Conservation (phyloP, 139 green algal genomes). For the Micractinium sp. region DNA sequence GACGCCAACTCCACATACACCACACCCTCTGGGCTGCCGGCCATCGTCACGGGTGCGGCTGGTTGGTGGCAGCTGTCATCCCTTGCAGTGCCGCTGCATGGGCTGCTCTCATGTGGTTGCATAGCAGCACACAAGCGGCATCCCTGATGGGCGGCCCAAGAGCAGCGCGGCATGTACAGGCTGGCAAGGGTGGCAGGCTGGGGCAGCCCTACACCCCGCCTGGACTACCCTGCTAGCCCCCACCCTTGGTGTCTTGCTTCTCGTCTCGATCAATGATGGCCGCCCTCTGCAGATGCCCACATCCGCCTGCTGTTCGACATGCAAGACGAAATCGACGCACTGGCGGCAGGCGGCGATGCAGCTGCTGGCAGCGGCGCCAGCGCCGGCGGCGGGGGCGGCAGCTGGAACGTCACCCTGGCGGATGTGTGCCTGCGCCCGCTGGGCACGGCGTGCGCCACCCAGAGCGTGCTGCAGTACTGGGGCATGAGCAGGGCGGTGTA, state of each 20-base stretch:
- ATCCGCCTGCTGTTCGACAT: slow-evolving; percentile 85
- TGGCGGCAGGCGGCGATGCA: not conserved
- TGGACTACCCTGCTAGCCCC: too few relatives aligned
- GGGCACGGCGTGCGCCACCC: slow-evolving; percentile 76
- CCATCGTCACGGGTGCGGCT: slow-evolving; percentile 65
- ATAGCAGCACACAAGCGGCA: too few relatives aligned
- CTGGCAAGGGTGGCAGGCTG: too few relatives aligned
- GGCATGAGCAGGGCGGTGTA: slow-evolving; percentile 68
- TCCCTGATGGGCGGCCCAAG: too few relatives aligned
- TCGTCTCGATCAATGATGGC: too few relatives aligned
- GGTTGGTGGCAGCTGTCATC: not conserved
- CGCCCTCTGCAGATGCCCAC: slow-evolving; percentile 55
- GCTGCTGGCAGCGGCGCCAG: not conserved
- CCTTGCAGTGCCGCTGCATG: not conserved
- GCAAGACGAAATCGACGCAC: slow-evolving; percentile 52
- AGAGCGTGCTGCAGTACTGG: slow-evolving; percentile 94
- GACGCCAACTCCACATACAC: slow-evolving; percentile 15
- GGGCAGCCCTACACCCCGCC: too few relatives aligned
- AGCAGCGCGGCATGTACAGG: too few relatives aligned
- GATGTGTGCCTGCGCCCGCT: slow-evolving; percentile 91
- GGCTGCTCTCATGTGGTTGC: too few relatives aligned
- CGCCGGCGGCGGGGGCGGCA: slow-evolving; percentile 20
- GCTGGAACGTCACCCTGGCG: slow-evolving; percentile 57
- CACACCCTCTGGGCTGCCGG: slow-evolving; percentile 51
- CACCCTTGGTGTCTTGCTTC: too few relatives aligned